Conservation (phyloP, 257 asterid genomes). For the Solanum piurae region DNA sequence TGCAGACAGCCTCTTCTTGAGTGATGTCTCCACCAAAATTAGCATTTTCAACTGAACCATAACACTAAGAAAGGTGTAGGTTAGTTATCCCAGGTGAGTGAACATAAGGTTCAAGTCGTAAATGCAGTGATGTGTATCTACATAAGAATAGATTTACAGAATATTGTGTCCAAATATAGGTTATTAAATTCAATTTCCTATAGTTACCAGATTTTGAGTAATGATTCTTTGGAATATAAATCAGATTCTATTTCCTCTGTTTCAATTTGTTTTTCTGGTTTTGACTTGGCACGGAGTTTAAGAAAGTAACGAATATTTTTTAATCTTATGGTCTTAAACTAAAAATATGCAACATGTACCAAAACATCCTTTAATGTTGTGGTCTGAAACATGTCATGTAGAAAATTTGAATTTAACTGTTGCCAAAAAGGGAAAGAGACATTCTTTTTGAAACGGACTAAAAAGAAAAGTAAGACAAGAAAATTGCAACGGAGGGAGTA, state of each 20-base stretch:
- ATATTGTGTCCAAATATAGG: not conserved
- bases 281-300: not conserved
- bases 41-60: conserved; percentile 40
- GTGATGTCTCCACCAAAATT: conserved; percentile 63
- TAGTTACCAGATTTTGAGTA: not conserved
- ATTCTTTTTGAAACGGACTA: not conserved
- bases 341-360: not conserved
- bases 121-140: not conserved
- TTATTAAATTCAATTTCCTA: not conserved
- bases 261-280: not conserved
- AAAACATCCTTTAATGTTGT: not conserved
- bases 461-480: not conserved
- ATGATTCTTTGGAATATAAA: not conserved
- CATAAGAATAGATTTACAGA: not conserved
- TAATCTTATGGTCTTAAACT: not conserved
- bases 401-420: not conserved
- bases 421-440: not conserved
- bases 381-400: not conserved
- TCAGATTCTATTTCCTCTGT: not conserved
- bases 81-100: conserved; percentile 3
- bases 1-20: conserved; percentile 82
- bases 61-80: conserved; percentile 17
- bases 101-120: not conserved
- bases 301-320: not conserved
- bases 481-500: not conserved